These are phyloP conservation scores for Ceratocystis diversiconidia DNA, from an alignment of 2,329 filamentous ascomycete genomes.

Conservation along the genomic window DNA sequence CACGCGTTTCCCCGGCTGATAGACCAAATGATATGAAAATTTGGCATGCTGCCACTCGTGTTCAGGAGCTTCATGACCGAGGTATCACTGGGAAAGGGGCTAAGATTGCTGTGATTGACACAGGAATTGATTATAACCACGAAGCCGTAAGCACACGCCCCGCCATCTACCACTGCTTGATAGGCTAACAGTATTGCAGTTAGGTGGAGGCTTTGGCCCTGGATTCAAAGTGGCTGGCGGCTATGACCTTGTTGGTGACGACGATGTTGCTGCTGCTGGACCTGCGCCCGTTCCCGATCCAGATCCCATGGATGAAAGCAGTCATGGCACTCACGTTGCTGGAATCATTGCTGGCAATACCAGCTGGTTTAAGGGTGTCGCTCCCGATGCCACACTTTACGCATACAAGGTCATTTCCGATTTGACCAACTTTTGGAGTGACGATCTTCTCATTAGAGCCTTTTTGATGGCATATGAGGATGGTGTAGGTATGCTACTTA, in stretches of 20 bases:
- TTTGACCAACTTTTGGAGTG: neutral
- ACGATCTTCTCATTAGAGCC: constrained; percentile 24
- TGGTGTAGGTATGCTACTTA: constrained; percentile 21
- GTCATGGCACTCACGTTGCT: constrained; percentile 27
- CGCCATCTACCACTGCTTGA: neutral
- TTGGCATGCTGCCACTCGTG: constrained; percentile 29
- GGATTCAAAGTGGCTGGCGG: constrained; percentile 28
- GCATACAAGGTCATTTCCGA: constrained; percentile 16
- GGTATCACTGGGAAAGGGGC: constrained; percentile 28
- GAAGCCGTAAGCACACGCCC: constrained; percentile 10
- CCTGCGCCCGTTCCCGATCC: neutral
- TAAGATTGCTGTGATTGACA: constrained; percentile 29
- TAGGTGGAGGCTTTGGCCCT: constrained; percentile 28
- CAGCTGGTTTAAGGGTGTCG: constrained; percentile 20
- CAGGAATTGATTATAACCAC: constrained; percentile 29
- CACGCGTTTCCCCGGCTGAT: constrained; percentile 8
- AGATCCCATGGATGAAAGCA: constrained; percentile 16
- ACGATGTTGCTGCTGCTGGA: neutral
- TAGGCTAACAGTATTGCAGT: constrained; percentile 21
- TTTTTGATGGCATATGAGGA: constrained; percentile 26
- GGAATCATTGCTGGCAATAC: constrained; percentile 21
- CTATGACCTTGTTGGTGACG: constrained; percentile 27
- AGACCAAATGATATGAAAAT: constrained; percentile 23
- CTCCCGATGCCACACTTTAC: constrained; percentile 20
- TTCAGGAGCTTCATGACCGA: constrained; percentile 27